Percentiles rank a stretch among this genome's conserved stretches.
These are phyloP conservation scores for Ophiostoma fasciatum DNA, from an alignment of 2,329 filamentous ascomycete species.

Conservation along the genomic window DNA sequence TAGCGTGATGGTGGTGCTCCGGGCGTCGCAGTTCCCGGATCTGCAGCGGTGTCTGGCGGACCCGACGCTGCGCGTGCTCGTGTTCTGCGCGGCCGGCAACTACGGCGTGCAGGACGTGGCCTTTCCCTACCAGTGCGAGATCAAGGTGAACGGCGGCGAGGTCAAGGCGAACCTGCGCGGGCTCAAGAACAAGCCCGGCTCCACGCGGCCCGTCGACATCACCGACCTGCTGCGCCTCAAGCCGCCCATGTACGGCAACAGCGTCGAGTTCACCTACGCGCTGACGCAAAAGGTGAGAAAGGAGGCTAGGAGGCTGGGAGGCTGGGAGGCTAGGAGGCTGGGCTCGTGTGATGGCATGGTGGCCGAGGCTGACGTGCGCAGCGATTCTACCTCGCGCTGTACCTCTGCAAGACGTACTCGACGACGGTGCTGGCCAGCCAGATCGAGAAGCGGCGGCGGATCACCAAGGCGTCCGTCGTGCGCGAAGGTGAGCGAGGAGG, in stretches of 20 bases:
- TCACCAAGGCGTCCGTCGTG: constrained; percentile 70
- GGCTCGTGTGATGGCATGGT: too few species aligned
- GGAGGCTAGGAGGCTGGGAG: too few species aligned
- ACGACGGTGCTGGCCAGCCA: constrained; percentile 56
- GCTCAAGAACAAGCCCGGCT: constrained; percentile 89
- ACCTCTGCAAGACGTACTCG: constrained; percentile 59
- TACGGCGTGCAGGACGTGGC: constrained; percentile 58
- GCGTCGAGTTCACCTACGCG: constrained; percentile 77
- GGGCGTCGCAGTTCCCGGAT: constrained; percentile 33
- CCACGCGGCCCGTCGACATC: constrained; percentile 85
- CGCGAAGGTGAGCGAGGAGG: constrained; percentile 72
- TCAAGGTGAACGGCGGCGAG: constrained; percentile 78
- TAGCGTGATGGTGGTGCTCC: constrained; percentile 30
- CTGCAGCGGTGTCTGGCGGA: constrained; percentile 44
- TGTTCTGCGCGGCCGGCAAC: constrained; percentile 64
- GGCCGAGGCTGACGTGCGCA: too few species aligned
- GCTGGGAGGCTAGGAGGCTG: too few species aligned
- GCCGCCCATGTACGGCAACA: constrained; percentile 55
- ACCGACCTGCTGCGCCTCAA: constrained; percentile 60
- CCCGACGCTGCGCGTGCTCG: constrained; percentile 54
- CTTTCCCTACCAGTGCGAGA: constrained; percentile 84
- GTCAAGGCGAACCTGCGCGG: constrained; percentile 89
- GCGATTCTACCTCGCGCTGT: constrained; percentile 60
- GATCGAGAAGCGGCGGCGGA: constrained; percentile 53
- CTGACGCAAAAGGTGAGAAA: constrained; percentile 78